Percentiles rank a stretch among this genome's conserved stretches.
Conservation (phyloP, 768 basidiomycete genomes). For the Macrolepiota dolichaula region DNA sequence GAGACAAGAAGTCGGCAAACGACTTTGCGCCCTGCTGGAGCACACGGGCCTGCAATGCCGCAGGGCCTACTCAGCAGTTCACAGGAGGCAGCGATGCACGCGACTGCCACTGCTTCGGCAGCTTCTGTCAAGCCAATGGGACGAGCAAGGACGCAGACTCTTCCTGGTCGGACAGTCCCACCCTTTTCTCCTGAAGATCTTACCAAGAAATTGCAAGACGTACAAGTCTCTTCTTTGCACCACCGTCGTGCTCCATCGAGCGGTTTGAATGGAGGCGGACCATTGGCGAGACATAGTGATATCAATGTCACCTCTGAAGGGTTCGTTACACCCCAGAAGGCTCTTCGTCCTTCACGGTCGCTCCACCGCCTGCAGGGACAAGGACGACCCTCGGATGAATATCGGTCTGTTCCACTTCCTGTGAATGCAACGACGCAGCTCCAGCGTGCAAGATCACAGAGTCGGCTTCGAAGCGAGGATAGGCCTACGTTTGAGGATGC, state of each 20-base stretch:
- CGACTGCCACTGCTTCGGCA: slow-evolving; percentile 19
- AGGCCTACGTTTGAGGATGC: slow-evolving; percentile 9
- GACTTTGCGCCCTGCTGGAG: slow-evolving; percentile 34
- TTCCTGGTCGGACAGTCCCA: slow-evolving; percentile 30
- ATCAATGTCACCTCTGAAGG: not conserved
- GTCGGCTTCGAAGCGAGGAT: slow-evolving; percentile 11
- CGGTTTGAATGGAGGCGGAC: not conserved
- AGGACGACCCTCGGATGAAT: slow-evolving; percentile 24
- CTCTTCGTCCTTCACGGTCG: slow-evolving; percentile 52
- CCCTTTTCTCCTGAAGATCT: slow-evolving; percentile 58
- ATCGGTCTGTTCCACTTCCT: slow-evolving; percentile 28
- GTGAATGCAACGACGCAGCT: slow-evolving; percentile 15
- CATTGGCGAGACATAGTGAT: not conserved
- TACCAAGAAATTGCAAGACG: slow-evolving; percentile 50
- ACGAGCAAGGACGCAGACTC: slow-evolving; percentile 42
- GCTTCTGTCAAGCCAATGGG: slow-evolving; percentile 13
- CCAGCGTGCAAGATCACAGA: slow-evolving; percentile 9
- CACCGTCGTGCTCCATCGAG: slow-evolving; percentile 10
- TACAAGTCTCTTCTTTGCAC: slow-evolving; percentile 33
- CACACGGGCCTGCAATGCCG: slow-evolving; percentile 10
- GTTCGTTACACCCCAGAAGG: slow-evolving; percentile 11
- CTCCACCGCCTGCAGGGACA: slow-evolving; percentile 51
- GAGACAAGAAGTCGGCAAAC: slow-evolving; percentile 25
- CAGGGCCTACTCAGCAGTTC: slow-evolving; percentile 26
- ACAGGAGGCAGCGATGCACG: slow-evolving; percentile 33